A percentile compares a stretch with the other conserved stretches of the same genome.
phyloP scores from a whole-genome alignment of 1,284 basidiomycete genomes.

The Boletellus sp. region DNA sequence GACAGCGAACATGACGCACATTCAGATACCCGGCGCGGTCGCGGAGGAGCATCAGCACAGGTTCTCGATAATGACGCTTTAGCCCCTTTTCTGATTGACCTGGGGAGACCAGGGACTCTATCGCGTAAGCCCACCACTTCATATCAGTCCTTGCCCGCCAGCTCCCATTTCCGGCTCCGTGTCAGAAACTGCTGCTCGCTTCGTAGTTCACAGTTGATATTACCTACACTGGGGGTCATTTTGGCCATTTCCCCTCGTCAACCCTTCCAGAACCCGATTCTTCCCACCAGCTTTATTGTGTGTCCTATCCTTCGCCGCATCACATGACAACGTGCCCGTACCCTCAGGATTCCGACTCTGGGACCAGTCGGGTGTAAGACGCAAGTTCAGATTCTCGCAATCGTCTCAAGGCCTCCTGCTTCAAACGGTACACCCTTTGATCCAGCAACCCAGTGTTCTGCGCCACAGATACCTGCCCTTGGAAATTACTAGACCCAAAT shows the following conservation, averaged over 20 bases:
- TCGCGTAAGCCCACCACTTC: constrained; percentile 49
- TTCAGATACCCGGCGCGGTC: constrained; percentile 70
- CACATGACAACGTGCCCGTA: neutral
- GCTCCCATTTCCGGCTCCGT: constrained; percentile 90
- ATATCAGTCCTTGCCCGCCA: constrained; percentile 3
- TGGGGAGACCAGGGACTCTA: constrained; percentile 79
- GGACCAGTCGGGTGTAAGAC: constrained; percentile 93
- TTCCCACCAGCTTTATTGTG: constrained; percentile 79
- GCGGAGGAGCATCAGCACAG: constrained; percentile 46
- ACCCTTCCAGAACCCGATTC: constrained; percentile 65
- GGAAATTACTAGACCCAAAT: constrained; percentile 62
- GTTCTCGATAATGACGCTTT: neutral
- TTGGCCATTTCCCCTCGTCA: constrained; percentile 34
- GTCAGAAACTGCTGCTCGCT: constrained; percentile 85
- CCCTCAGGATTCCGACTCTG: constrained; percentile 74
- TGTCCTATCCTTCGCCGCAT: constrained; percentile 27
- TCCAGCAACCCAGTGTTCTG: constrained; percentile 26
- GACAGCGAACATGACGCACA: too few relatives aligned
- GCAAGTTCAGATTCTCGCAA: constrained; percentile 78
- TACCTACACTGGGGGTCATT: constrained; percentile 41
- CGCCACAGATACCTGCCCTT: constrained; percentile 18
- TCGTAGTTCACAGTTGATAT: constrained; percentile 77
- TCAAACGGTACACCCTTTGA: constrained; percentile 18
- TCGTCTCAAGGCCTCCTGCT: constrained; percentile 19
- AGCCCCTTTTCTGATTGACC: constrained; percentile 39